A percentile compares a stretch with the other conserved stretches of the same genome.
Evolutionary conservation across 352 stramenopile genomes (phyloP).

Genomic region (Globisporangium lucens): DNA sequence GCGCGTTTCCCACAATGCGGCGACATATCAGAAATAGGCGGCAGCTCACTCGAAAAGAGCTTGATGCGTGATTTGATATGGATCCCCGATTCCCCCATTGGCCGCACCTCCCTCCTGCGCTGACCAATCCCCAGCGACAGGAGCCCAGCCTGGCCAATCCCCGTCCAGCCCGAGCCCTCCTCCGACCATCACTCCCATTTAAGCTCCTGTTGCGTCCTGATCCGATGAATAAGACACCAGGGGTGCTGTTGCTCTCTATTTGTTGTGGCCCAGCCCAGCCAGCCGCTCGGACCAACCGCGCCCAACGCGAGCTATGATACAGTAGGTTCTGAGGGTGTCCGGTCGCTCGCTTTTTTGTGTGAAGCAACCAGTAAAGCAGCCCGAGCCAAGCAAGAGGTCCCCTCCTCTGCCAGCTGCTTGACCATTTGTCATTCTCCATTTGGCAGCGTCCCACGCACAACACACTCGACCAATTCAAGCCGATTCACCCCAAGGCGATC

Average conservation of each 20-base stretch:
- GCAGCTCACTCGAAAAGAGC: background rate
- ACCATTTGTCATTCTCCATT: constrained; percentile 80
- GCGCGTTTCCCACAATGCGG: background rate
- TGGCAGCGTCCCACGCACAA: constrained; percentile 42
- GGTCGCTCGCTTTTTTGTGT: no score
- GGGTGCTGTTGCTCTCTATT: background rate
- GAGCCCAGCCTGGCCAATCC: background rate
- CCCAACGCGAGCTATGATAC: background rate
- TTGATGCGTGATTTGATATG: background rate
- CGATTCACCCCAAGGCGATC: background rate
- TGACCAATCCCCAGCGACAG: background rate
- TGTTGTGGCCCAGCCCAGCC: background rate
- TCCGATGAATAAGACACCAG: background rate
- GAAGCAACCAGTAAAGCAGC: no score
- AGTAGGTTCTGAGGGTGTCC: background rate
- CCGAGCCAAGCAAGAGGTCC: no score
- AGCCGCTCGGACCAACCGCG: background rate
- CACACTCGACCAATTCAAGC: constrained; percentile 4
- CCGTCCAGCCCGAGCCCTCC: background rate
- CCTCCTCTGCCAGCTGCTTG: constrained; percentile 43
- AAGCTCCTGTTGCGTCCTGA: background rate
- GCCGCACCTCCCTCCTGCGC: background rate
- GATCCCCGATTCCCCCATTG: background rate
- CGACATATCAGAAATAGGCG: constrained; percentile 4
- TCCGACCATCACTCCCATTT: background rate